Conservation (phyloP, 352 stramenopile genomes). For the Phytophthora pluvialis region DNA sequence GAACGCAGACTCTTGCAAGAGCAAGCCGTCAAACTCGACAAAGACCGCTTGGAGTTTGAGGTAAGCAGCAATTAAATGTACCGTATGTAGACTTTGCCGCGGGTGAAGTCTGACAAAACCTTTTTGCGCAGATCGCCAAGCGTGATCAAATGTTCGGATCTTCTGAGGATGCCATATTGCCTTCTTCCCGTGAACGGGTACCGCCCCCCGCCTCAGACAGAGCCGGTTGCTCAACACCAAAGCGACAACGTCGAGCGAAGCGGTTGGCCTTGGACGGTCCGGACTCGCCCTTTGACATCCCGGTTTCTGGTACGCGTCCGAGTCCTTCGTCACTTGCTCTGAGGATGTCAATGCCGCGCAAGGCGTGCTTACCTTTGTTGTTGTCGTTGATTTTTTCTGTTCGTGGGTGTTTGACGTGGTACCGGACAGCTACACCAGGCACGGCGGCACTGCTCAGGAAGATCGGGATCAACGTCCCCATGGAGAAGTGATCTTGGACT, state of each 20-base stretch:
- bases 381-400: constrained; percentile 15
- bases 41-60: constrained; percentile 69
- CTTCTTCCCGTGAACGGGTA: constrained; percentile 11
- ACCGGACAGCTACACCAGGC: constrained; percentile 38
- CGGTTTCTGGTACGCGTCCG: constrained; percentile 46
- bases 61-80: constrained; percentile 41
- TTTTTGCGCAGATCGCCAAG: constrained; percentile 42
- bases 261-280: constrained; percentile 8
- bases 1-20: constrained; percentile 54
- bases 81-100: constrained; percentile 3
- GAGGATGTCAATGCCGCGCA: neutral
- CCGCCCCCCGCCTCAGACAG: constrained; percentile 12
- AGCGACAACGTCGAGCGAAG: constrained; percentile 25
- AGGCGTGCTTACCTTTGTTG: neutral
- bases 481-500: constrained; percentile 22
- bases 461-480: constrained; percentile 50
- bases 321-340: neutral
- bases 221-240: constrained; percentile 23
- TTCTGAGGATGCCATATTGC: neutral
- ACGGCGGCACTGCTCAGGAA: constrained; percentile 51
- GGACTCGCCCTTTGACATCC: constrained; percentile 44
- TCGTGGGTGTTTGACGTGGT: constrained; percentile 14
- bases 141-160: constrained; percentile 42
- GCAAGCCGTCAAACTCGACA: constrained; percentile 62
- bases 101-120: constrained; percentile 12